Conservation (phyloP, 2,329 filamentous ascomycete genomes). For the Cryphonectria carpinicola region DNA sequence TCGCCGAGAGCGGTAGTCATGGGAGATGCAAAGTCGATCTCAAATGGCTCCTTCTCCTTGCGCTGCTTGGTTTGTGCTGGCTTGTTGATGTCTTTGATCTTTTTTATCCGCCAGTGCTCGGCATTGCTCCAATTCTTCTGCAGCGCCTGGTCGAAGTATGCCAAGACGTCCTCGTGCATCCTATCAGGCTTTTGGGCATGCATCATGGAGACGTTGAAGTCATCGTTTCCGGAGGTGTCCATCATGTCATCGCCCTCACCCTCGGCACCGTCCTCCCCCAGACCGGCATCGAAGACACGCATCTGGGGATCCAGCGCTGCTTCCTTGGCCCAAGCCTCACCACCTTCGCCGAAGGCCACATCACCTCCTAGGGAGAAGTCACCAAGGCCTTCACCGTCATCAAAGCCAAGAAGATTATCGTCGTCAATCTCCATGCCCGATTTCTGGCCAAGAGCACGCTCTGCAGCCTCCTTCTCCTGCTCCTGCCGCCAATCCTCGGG, state of each 20-base stretch:
- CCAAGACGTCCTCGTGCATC: conserved; percentile 91
- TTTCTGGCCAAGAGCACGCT: conserved; percentile 60
- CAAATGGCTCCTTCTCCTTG: conserved; percentile 96
- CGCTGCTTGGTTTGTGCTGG: conserved; percentile 65
- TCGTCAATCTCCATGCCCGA: conserved; percentile 86
- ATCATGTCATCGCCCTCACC: conserved; percentile 60
- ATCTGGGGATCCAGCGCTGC: conserved; percentile 86
- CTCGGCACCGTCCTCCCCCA: conserved; percentile 59
- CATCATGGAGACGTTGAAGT: conserved; percentile 80
- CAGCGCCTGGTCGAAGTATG: conserved; percentile 94
- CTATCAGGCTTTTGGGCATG: conserved; percentile 68
- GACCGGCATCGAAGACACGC: conserved; percentile 71
- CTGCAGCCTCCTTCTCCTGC: conserved; percentile 64
- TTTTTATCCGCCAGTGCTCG: conserved; percentile 97
- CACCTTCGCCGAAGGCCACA: conserved; percentile 90
- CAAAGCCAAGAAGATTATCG: conserved; percentile 81
- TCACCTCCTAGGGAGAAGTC: conserved; percentile 73
- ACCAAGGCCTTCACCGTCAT: conserved; percentile 76
- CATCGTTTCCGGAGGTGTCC: conserved; percentile 64
- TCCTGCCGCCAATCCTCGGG: conserved; percentile 83
- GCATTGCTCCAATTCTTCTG: conserved; percentile 98
- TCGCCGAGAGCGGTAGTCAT: conserved; percentile 74
- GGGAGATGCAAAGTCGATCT: conserved; percentile 84
- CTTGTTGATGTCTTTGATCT: conserved; percentile 81
- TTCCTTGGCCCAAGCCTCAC: conserved; percentile 92